phyloP scores from a whole-genome alignment of 1,284 basidiomycete species.

The Testicularia cyperi region DNA sequence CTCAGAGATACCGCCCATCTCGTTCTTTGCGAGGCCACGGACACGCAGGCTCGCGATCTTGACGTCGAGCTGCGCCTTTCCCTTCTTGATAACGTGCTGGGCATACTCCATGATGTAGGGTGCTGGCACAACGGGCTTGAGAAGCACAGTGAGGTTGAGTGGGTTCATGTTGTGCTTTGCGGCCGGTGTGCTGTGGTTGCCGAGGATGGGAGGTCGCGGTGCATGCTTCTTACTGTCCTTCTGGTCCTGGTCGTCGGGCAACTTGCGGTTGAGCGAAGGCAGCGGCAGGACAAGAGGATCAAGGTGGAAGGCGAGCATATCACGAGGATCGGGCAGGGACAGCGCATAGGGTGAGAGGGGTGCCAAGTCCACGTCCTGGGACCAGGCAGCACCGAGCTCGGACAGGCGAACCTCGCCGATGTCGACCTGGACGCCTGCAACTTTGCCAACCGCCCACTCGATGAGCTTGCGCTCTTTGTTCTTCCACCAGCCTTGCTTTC shows the following conservation, averaged over 20 bases:
- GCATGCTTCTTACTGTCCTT: slow-evolving; percentile 12
- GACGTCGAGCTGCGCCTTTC: slow-evolving; percentile 44
- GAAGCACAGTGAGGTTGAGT: slow-evolving; percentile 46
- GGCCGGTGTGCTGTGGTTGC: slow-evolving; percentile 38
- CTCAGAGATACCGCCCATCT: slow-evolving; percentile 30
- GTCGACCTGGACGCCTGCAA: slow-evolving; percentile 48
- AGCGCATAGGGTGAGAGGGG: neutral
- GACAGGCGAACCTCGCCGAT: slow-evolving; percentile 40
- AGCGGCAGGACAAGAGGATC: slow-evolving; percentile 50
- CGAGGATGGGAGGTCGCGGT: slow-evolving; percentile 28
- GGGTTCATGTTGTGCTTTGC: slow-evolving; percentile 43
- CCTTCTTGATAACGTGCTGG: slow-evolving; percentile 34
- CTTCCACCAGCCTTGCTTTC: slow-evolving; percentile 39
- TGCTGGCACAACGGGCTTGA: slow-evolving; percentile 47
- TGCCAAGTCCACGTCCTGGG: slow-evolving; percentile 5
- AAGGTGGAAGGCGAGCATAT: slow-evolving; percentile 50
- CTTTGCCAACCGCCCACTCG: slow-evolving; percentile 51
- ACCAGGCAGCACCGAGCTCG: slow-evolving; percentile 33
- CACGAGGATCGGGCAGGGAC: slow-evolving; percentile 15
- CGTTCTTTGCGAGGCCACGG: slow-evolving; percentile 39
- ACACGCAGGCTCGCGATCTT: slow-evolving; percentile 43
- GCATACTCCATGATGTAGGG: slow-evolving; percentile 45
- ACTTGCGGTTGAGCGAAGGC: slow-evolving; percentile 32
- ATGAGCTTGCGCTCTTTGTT: slow-evolving; percentile 45
- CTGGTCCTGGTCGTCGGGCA: slow-evolving; percentile 3